phyloP scores from a whole-genome alignment of 2,329 filamentous ascomycete species.

The Tricladium varicosporioides region DNA sequence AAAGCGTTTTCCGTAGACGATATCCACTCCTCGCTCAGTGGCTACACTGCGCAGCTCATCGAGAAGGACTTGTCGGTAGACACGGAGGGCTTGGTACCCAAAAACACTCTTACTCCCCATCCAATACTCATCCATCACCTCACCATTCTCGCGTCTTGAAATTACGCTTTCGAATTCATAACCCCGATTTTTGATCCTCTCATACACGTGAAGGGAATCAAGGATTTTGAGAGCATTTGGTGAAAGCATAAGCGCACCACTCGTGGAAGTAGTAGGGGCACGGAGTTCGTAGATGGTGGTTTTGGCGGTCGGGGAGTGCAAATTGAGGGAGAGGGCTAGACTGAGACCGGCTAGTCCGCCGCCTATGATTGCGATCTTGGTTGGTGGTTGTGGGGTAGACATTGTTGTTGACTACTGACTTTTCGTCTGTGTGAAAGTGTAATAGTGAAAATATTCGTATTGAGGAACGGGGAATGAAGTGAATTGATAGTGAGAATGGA shows the following conservation, averaged over 20 bases:
- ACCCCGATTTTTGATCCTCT: constrained; percentile 40
- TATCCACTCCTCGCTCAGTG: constrained; percentile 37
- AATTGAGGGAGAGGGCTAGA: constrained; percentile 44
- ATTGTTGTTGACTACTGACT: too few relatives aligned
- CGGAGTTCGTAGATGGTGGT: constrained; percentile 50
- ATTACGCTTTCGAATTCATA: constrained; percentile 48
- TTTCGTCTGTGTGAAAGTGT: too few relatives aligned
- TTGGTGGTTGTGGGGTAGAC: too few relatives aligned
- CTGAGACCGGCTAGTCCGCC: not conserved
- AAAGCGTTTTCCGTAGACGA: constrained; percentile 48
- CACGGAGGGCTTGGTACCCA: constrained; percentile 50
- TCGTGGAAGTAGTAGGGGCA: constrained; percentile 42
- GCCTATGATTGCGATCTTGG: too few relatives aligned
- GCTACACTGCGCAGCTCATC: constrained; percentile 43
- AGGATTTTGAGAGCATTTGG: constrained; percentile 55
- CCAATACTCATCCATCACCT: constrained; percentile 40
- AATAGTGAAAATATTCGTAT: too few relatives aligned
- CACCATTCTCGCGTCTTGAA: constrained; percentile 38
- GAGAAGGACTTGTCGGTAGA: constrained; percentile 51
- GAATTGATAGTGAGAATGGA: too few relatives aligned
- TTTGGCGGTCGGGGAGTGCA: constrained; percentile 48
- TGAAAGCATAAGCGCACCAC: constrained; percentile 55
- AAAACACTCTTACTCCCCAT: constrained; percentile 46
- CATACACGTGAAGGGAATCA: constrained; percentile 47
- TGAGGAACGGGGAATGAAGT: too few relatives aligned